A percentile compares a stretch with the other conserved stretches of the same genome.
Evolutionary conservation across 768 basidiomycete genomes (phyloP).

Genomic region (Solioccasus polychromus): DNA sequence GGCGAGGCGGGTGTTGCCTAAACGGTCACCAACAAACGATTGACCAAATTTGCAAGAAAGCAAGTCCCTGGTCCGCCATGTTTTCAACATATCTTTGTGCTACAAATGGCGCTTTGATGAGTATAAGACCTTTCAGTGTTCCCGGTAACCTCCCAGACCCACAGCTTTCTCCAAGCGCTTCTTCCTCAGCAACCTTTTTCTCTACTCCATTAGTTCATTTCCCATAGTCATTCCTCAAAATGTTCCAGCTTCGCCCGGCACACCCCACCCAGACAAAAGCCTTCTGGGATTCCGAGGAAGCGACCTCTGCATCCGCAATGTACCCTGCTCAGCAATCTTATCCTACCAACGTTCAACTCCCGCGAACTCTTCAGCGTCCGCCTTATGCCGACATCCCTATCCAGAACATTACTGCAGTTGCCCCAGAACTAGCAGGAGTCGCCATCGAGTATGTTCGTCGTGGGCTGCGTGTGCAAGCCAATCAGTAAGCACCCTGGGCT

Average conservation of each 20-base stretch:
- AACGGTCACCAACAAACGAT: slow-evolving; percentile 33
- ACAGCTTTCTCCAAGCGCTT: slow-evolving; percentile 13
- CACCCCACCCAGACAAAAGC: slow-evolving; percentile 37
- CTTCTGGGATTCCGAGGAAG: slow-evolving; percentile 34
- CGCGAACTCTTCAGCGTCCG: slow-evolving; percentile 67
- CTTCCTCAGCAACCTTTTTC: slow-evolving; percentile 19
- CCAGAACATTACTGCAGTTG: slow-evolving; percentile 53
- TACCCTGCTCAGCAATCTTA: slow-evolving; percentile 28
- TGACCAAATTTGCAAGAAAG: slow-evolving; percentile 33
- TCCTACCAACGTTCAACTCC: slow-evolving; percentile 54
- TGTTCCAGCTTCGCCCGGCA: slow-evolving; percentile 35
- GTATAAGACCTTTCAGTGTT: slow-evolving; percentile 29
- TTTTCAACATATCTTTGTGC: slow-evolving; percentile 34
- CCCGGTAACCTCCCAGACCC: slow-evolving; percentile 13
- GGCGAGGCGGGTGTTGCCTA: slow-evolving; percentile 25
- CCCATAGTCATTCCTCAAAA: slow-evolving; percentile 17
- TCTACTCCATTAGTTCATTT: slow-evolving; percentile 18
- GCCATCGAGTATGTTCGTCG: slow-evolving; percentile 66
- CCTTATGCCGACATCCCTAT: slow-evolving; percentile 53
- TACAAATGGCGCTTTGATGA: slow-evolving; percentile 21
- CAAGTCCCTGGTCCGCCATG: slow-evolving; percentile 13
- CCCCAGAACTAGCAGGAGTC: slow-evolving; percentile 46
- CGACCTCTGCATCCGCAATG: slow-evolving; percentile 23
- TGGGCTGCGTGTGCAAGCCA: slow-evolving; percentile 43
- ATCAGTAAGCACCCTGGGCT: slow-evolving; percentile 35